Base-by-base conservation (phyloP, 2,329 filamentous ascomycete genomes). In the Alternaria burnsii region DNA sequence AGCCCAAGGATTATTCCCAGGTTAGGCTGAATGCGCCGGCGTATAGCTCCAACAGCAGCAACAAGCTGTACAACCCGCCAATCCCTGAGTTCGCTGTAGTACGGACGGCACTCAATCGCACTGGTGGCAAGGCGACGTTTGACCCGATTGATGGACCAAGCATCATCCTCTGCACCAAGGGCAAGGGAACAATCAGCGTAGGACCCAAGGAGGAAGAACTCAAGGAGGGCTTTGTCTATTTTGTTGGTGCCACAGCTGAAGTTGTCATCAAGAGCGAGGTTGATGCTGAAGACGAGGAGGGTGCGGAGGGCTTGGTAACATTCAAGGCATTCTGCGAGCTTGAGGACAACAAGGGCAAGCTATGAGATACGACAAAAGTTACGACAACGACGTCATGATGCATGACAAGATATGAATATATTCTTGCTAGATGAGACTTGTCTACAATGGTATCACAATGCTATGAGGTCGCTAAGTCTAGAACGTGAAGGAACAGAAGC, bases 31-130 rank as follows among this genome's bases (percentile, higher is more conserved):
- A 97, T 78, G 87, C 88, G n/a, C 80, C 84, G 0, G 93, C 90
- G 7, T 97, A 97, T 81, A 91, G 88, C 63, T 93, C 91, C 6
- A 88, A 84, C 51, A 94, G 92, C 2, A 84, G 87, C 7, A 87
- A 88, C 4, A 82, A 87, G 10, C 86, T 98, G 16, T 99, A 99
- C 79, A 92, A 99, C 74, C 95, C 95, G 0, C 95, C 95, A 0
- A 99, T 99, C 65, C 92, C 97, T 53, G 95, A 99, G 77, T 99
- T 99, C 79, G 91, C 89, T 67, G 94, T 99, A 16, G 88, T 97
- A 47, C 89, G 92, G 72, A 91, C 91, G 0, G 87, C 91, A 11
- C 83, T 99, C 36, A 90, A 89, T 67, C 83, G 81, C 43, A 79
- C 84, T 0, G 91, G 89, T 3, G 88, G 92, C 30, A 97, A 97